Conservation (phyloP, 2,329 filamentous ascomycete genomes). For the Pseudomassariella vexata region DNA sequence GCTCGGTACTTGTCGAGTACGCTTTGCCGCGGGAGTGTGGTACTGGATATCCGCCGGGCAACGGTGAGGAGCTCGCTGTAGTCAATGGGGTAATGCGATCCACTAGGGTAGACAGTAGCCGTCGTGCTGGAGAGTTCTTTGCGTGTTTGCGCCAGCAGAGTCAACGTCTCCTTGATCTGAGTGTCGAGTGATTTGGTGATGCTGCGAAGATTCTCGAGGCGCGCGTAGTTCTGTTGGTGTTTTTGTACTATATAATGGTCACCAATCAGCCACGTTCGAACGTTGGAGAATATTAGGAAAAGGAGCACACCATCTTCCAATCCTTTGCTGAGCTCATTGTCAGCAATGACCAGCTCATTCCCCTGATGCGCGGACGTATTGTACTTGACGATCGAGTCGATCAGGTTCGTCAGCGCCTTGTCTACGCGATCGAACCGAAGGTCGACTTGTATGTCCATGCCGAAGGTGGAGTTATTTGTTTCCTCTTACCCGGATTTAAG, state of each 20-base stretch:
- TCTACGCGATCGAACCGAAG: slow-evolving; percentile 61
- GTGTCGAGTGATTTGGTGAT: slow-evolving; percentile 60
- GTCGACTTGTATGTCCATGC: slow-evolving; percentile 59
- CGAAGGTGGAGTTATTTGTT: too few species aligned
- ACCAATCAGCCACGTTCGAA: slow-evolving; percentile 5
- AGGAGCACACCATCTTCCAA: too few species aligned
- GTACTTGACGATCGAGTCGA: slow-evolving; percentile 77
- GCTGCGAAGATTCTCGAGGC: slow-evolving; percentile 62
- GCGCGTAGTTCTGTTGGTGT: slow-evolving; percentile 70
- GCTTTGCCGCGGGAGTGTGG: slow-evolving; percentile 64
- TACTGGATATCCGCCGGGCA: slow-evolving; percentile 74
- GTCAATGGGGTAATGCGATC: slow-evolving; percentile 49
- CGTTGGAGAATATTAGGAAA: slow-evolving; percentile 40
- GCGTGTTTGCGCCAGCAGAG: slow-evolving; percentile 65
- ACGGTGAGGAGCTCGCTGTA: slow-evolving; percentile 72
- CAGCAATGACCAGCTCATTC: slow-evolving; percentile 63
- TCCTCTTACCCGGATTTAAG: not conserved
- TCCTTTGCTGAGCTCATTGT: slow-evolving; percentile 60
- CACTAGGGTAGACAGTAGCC: slow-evolving; percentile 48
- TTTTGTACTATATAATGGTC: slow-evolving; percentile 56
- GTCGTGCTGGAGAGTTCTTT: slow-evolving; percentile 64
- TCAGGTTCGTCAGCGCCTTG: slow-evolving; percentile 60
- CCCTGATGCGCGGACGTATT: slow-evolving; percentile 66
- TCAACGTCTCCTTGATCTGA: slow-evolving; percentile 66
- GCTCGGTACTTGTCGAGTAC: slow-evolving; percentile 30